A percentile compares a stretch with the other conserved stretches of the same genome.
Conservation (phyloP, 495 filamentous ascomycete species). For the Tuber microsphaerosporum region DNA sequence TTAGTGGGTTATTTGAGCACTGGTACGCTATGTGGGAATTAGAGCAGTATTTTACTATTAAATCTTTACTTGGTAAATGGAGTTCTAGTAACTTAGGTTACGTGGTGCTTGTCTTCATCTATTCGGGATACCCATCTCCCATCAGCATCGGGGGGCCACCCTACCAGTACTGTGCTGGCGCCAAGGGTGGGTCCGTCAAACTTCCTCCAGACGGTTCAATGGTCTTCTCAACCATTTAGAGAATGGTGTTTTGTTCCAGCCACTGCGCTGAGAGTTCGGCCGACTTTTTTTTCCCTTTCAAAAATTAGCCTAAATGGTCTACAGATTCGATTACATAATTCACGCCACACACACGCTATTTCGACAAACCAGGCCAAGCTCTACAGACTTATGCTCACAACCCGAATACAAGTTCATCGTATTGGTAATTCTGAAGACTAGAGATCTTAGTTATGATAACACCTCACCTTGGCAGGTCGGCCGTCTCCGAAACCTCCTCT, state of each 20-base stretch:
- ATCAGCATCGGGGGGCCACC: too few species aligned
- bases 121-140: background rate
- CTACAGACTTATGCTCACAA: background rate
- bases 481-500: background rate
- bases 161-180: too few species aligned
- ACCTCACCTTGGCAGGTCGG: background rate
- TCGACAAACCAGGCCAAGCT: too few species aligned
- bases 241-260: too few species aligned
- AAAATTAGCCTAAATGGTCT: too few species aligned
- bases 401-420: background rate
- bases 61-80: background rate
- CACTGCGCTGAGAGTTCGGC: too few species aligned
- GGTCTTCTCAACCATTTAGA: too few species aligned
- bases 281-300: too few species aligned
- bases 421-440: background rate
- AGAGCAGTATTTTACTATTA: background rate
- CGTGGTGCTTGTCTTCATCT: background rate
- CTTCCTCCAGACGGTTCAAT: too few species aligned
- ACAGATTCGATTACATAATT: too few species aligned
- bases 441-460: background rate
- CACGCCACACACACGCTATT: too few species aligned
- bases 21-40: background rate
- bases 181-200: too few species aligned
- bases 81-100: background rate
- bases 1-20: background rate